Evolutionary conservation across 2,329 filamentous ascomycete species (phyloP), one percentile per base, ranked within the genome.

Genomic region (Diplocarpon rosae): DNA sequence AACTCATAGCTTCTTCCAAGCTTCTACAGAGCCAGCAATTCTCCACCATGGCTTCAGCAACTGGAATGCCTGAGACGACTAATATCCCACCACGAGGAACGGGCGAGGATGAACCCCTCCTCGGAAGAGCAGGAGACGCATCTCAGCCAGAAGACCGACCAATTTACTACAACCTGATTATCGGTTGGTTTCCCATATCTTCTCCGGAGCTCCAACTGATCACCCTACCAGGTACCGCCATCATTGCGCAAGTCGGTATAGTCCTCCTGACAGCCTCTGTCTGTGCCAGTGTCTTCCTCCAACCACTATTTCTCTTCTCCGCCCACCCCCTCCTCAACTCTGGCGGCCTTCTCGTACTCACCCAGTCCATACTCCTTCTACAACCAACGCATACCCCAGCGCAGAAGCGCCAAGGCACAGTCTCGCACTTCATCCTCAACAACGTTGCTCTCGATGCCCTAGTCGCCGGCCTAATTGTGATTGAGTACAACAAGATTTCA

Each of bases 401-500:
- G 13, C 85, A 95, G 66, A 95, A 95, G 66, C 63, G 65, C 31
- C 57, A 66, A 31, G 77, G 75, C 30, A 71, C 75, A 50, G 66
- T 67, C 46, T 56, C 76, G 37, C 90, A 98, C 65, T 80, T 79
- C 17, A 65, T 68, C 11, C 69, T 95, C 52, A 87, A 88, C 62
- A 65, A 78, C 24, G 56, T 85, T 37, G 66, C 76, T 9, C 60
- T 73, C 41, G 73, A 52, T 39, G 27, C 51, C 5, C 47, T 88
- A 39, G 65, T 78, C 39, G 71, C 75, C 13, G 85, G 84, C 43
- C 71, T 87, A 31, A 65, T 75, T 51, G 67, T 85, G 49, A 89
- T 92, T 64, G 81, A 88, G 64, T 74, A 84, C 63, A 95, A 95
- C 74, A 98, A 98, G 64, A 68, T 81, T 52, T 66, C 70, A 38